Percentiles rank a stretch among this genome's conserved stretches.
Conservation (phyloP, 2,329 filamentous ascomycete genomes). For the Fusarium pseudoanthophilum region DNA sequence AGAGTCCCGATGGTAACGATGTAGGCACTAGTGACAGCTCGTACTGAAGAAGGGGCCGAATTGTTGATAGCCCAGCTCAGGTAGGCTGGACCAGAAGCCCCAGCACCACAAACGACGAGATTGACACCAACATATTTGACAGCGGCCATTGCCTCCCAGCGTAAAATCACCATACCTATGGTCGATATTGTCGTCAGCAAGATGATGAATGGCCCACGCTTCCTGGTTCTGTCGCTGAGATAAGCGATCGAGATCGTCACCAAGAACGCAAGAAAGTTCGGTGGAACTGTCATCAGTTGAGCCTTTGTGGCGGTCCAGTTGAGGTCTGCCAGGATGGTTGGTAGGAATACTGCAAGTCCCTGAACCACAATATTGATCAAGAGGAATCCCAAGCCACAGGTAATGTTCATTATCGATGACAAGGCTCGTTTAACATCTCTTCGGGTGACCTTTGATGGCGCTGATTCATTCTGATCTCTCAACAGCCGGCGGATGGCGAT, state of each 20-base stretch:
- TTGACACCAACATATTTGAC: too few species aligned
- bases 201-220: constrained; percentile 67
- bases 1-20: constrained; percentile 19
- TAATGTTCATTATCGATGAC: constrained; percentile 59
- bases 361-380: not conserved
- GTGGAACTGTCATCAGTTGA: constrained; percentile 62
- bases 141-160: constrained; percentile 55
- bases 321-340: constrained; percentile 51
- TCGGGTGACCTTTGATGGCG: not conserved
- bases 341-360: not conserved
- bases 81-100: constrained; percentile 68
- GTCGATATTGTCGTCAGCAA: not conserved
- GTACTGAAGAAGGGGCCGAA: constrained; percentile 56
- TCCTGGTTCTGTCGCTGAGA: constrained; percentile 71
- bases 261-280: constrained; percentile 68
- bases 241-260: constrained; percentile 71
- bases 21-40: constrained; percentile 53
- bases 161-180: not conserved
- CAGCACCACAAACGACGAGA: constrained; percentile 62
- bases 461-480: not conserved
- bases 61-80: constrained; percentile 56
- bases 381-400: not conserved
- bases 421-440: not conserved
- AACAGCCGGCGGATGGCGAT: not conserved
- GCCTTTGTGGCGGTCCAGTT: constrained; percentile 50